Evolutionary conservation across 2,329 filamentous ascomycete genomes (phyloP), one percentile per base, ranked within the genome.

Genomic region (Dactylonectria macrodidyma): DNA sequence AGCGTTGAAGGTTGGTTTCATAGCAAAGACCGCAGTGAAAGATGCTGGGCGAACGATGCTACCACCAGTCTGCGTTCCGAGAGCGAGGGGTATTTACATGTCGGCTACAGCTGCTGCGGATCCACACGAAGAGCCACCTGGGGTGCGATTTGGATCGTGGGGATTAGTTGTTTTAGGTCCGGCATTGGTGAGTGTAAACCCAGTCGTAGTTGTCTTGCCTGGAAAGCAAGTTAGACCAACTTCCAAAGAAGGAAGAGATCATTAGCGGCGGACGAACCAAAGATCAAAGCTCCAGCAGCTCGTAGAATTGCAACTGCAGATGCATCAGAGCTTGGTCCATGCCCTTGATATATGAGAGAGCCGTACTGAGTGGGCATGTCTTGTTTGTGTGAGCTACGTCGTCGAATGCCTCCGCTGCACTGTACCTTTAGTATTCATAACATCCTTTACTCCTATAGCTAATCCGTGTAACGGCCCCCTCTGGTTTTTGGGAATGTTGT

Each of bases 31-130:
- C 2, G 89, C 89, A 63, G 87, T 90, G 78, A 87, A 92, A 0
- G 88, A 89, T 0, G 82, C 90, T 0, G 90, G 90, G 0, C 90
- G 84, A 38, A 92, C 87, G 0, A 82, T 87, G 62, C 87, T 89
- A 0, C 90, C 90, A 2, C 86, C 88, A 0, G 90, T 92, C 74
- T 92, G 90, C 0, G 89, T 90, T 0, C 89, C 90, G 0, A 92
- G 79, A 0, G 79, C 84, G 9, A 92, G 74, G 0, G 89, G 86
- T 0, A 84, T 86, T 69, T 91, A 89, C 55, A 87, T 85, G 66
- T 91, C 90, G 3, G 81, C 90, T 1, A 92, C 89, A 0, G 88
- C 89, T 0, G 90, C 89, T 0, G 84, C 90, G 0, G 89, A 91
- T 0, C 90, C 90, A 0, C 88, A 89, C 0, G 89, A 91, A 0